A percentile compares a stretch with the other conserved stretches of the same genome.
phyloP scores from a whole-genome alignment of 1,284 basidiomycete species.

The Exobasidium cylindrosporum region DNA sequence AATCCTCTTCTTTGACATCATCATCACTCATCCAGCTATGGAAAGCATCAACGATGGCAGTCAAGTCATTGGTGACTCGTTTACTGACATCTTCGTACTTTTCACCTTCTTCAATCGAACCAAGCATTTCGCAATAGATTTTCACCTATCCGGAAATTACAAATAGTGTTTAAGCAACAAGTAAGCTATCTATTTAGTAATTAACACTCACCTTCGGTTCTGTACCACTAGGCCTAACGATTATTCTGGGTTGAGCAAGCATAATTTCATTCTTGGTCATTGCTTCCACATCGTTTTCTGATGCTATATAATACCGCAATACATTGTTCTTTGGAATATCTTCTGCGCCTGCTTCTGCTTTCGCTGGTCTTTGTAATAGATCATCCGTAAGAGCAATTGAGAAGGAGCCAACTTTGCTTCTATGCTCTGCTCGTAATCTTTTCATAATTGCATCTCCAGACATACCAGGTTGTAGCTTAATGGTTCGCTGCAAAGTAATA shows the following conservation, averaged over 20 bases:
- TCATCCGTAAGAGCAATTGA: constrained; percentile 37
- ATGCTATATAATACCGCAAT: constrained; percentile 39
- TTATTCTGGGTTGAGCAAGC: constrained; percentile 38
- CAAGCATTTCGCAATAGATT: constrained; percentile 42
- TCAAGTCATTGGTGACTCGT: constrained; percentile 28
- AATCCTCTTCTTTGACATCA: constrained; percentile 7
- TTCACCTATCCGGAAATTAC: constrained; percentile 17
- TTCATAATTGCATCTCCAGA: constrained; percentile 39
- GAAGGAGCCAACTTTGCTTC: constrained; percentile 10
- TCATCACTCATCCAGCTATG: constrained; percentile 36
- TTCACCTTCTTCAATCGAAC: constrained; percentile 28
- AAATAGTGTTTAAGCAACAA: neutral
- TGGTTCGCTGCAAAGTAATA: constrained; percentile 42
- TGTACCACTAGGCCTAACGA: constrained; percentile 43
- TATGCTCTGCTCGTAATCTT: constrained; percentile 30
- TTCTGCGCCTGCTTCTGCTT: constrained; percentile 28
- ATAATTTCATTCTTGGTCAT: constrained; percentile 26
- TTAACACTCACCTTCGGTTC: constrained; percentile 25
- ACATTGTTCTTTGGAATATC: constrained; percentile 46
- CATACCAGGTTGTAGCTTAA: constrained; percentile 35
- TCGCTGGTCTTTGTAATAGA: constrained; percentile 23
- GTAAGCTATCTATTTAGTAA: neutral
- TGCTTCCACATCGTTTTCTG: constrained; percentile 19
- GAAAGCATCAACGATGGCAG: constrained; percentile 34
- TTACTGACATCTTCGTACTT: constrained; percentile 25